Evolutionary conservation across 257 asterid species (phyloP).

Genomic region (Scutellaria baicalensis): DNA sequence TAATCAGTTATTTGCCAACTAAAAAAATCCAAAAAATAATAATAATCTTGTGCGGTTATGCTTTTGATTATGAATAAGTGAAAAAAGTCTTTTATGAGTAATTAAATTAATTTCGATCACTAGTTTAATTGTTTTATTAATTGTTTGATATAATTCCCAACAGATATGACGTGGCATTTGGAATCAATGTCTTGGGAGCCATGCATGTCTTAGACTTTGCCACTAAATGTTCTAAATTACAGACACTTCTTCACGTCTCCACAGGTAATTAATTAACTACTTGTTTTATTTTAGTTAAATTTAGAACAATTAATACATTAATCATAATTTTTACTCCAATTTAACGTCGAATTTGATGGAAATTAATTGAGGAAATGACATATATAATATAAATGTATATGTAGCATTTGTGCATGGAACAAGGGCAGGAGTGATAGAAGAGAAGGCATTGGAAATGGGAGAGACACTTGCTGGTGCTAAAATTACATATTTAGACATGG

Average conservation of each 20-base stretch:
- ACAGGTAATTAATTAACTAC: slow-evolving; percentile 28
- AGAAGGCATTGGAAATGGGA: slow-evolving; percentile 31
- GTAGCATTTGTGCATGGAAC: slow-evolving; percentile 42
- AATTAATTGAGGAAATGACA: neutral
- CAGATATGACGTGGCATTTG: slow-evolving; percentile 51
- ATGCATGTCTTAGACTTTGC: slow-evolving; percentile 34
- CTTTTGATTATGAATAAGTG: no score
- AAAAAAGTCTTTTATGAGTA: no score
- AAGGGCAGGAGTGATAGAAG: slow-evolving; percentile 31
- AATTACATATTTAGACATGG: slow-evolving; percentile 31
- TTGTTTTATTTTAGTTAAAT: neutral
- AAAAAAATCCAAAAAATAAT: no score
- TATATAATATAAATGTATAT: neutral
- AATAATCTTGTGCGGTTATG: no score
- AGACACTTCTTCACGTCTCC: slow-evolving; percentile 48
- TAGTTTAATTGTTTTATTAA: no score
- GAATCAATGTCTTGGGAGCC: slow-evolving; percentile 39
- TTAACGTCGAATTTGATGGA: neutral
- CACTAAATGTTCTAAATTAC: slow-evolving; percentile 29
- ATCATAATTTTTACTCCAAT: neutral
- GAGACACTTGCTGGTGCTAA: slow-evolving; percentile 42
- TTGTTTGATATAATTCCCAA: neutral
- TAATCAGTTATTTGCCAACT: no score
- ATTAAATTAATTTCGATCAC: no score
- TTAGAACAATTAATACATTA: neutral